Evolutionary conservation across 192 early-diverging fungal genomes (phyloP), one percentile per base, ranked within the genome.

Genomic region (Funneliformis mosseae): DNA sequence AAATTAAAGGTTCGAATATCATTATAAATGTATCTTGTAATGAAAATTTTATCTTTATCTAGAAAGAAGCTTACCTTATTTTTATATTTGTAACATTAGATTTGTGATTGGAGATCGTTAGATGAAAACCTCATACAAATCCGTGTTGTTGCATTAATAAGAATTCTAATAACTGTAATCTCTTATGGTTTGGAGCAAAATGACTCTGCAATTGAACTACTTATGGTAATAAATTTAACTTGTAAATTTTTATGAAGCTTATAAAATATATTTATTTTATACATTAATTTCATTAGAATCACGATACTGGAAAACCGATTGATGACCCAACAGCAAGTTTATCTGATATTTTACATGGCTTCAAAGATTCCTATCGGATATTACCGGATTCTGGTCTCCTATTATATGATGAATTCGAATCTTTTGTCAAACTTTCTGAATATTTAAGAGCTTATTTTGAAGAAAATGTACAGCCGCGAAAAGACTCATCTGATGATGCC

Each of bases 41-140:
- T n/a, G n/a, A n/a, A n/a, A n/a, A n/a, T n/a, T n/a, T n/a, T n/a
- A n/a, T n/a, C n/a, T n/a, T n/a, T n/a, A n/a, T n/a, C n/a, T n/a
- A n/a, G n/a, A n/a, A n/a, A n/a, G n/a, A n/a, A n/a, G n/a, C n/a
- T n/a, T n/a, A n/a, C n/a, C n/a, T n/a, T n/a, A n/a, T n/a, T n/a
- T n/a, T n/a, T n/a, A n/a, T n/a, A n/a, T n/a, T n/a, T 12, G 33
- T 27, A 69, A 25, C 5, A 63, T 33, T n/a, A 70, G 60, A 63
- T 80, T 14, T 80, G 79, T 38, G 79, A 80, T 27, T 80, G 79
- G 79, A 23, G 69, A 39, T 55, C 45, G 25, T 28, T 80, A 4
- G 45, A 80, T 18, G 79, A 45, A 55, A 80, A 25, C 8, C 23
- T 80, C 4, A 48, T 80, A 14, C 41, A 38, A 39, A 80, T 71